phyloP scores from a whole-genome alignment of 2,329 filamentous ascomycete genomes.

The Cryphonectria parasitica region DNA sequence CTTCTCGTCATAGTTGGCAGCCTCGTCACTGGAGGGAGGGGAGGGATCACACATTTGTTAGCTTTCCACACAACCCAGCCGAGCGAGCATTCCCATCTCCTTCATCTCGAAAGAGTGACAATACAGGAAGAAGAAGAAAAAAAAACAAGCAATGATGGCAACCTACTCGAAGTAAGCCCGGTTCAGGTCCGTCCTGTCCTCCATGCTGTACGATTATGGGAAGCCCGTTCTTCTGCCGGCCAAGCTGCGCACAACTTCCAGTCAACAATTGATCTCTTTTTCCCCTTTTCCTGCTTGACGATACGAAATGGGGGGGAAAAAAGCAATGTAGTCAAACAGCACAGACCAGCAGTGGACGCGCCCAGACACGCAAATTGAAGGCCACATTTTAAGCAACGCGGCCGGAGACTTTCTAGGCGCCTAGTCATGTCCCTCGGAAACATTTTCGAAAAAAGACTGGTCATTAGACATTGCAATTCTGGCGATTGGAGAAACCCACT shows the following conservation, averaged over 20 bases:
- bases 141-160: background rate
- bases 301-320: background rate
- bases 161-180: conserved; percentile 25
- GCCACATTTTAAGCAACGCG: background rate
- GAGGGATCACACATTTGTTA: background rate
- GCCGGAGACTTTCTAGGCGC: background rate
- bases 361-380: background rate
- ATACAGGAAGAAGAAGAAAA: too few relatives aligned
- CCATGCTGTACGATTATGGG: conserved; percentile 7
- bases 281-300: background rate
- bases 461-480: background rate
- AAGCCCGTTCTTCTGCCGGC: background rate
- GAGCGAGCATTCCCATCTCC: background rate
- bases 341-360: background rate
- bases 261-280: background rate
- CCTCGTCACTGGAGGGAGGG: conserved; percentile 47
- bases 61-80: background rate
- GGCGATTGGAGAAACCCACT: background rate
- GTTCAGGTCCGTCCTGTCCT: conserved; percentile 24
- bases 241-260: background rate
- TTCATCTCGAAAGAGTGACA: background rate
- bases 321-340: background rate
- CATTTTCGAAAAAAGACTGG: background rate
- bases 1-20: conserved; percentile 59
- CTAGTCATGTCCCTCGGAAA: background rate